Base-by-base conservation (phyloP, 1,139 yeast genomes). In the Chernovozyma sophiae-reginae region DNA sequence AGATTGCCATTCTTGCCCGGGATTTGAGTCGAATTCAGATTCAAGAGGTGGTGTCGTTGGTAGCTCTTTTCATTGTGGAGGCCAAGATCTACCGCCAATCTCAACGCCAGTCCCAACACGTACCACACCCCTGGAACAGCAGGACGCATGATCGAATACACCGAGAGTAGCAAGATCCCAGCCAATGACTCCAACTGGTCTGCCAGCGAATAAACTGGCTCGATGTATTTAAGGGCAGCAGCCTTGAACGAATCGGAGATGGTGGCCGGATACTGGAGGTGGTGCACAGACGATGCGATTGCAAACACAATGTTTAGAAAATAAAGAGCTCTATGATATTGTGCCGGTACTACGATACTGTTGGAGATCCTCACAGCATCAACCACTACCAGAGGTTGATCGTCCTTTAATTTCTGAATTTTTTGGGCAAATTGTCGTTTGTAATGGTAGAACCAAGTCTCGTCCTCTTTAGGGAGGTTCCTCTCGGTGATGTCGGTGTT, bases 41-140 rank as follows among this genome's bases (percentile, higher is more conserved):
- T 20, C 23, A 20, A 10, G 8, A 20, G 10, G 23, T 20, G 23
- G 10, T 20, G 23, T 6, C 10, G 6, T 10, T 20, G 23, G 23
- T 20, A 20, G 23, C 23, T 20, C 10, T 64, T 60, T 44, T 79
- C 95, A 26, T 80, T 77, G 55, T 87, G 96, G 5, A 89, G 64
- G 1, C 95, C 96, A 43, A 89, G 59, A 56, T 87, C 96, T 19
- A 87, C 86, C 48, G 94, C 81, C 36, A 86, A 59, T 40, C 96
- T 68, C 35, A 86, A 58, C 0, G 92, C 92, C 5, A 86, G 77
- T 0, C 96, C 96, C 43, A 86, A 65, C 1, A 86, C 78, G 52
- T 86, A 86, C 97, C 97, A 89, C n/a, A 86, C 86, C 2, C 96
- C 94, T 0, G 96, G 96, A 4, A 79, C 77, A 1, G 84, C 76